These are phyloP conservation scores for Triticum monococcum DNA, from an alignment of 176 grass and related monocot species.

Conservation along the genomic window DNA sequence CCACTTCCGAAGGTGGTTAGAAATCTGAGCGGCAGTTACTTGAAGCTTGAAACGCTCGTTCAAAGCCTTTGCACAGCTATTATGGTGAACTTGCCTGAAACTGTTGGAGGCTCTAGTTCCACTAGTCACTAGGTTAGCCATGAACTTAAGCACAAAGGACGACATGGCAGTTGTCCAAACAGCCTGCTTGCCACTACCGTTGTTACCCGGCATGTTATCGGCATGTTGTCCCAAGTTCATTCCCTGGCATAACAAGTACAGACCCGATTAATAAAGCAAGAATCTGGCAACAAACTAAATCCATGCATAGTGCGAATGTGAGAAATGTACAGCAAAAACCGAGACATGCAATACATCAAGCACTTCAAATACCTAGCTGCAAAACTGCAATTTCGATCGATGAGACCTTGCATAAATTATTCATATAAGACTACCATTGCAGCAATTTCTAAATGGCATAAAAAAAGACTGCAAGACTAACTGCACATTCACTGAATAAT, in stretches of 20 bases:
- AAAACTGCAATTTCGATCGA: neutral
- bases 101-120: neutral
- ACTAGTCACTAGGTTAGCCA: neutral
- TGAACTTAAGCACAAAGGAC: neutral
- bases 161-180: slow-evolving; percentile 16
- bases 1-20: slow-evolving; percentile 18
- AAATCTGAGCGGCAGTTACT: neutral
- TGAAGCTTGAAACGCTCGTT: neutral
- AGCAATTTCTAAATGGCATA: neutral
- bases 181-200: neutral
- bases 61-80: slow-evolving; percentile 4
- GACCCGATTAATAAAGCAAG: neutral
- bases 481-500: neutral
- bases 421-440: neutral
- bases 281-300: neutral
- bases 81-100: slow-evolving; percentile 7
- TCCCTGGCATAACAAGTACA: neutral
- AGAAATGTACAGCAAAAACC: neutral
- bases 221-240: neutral
- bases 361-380: neutral
- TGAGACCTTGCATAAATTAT: too few species aligned
- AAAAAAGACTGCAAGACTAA: neutral
- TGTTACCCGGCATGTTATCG: neutral
- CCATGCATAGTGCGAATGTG: neutral
- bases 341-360: neutral